Percentiles rank a stretch among this genome's conserved stretches.
phyloP scores from a whole-genome alignment of 1,284 basidiomycete genomes.

The Ustilago xerochloae region DNA sequence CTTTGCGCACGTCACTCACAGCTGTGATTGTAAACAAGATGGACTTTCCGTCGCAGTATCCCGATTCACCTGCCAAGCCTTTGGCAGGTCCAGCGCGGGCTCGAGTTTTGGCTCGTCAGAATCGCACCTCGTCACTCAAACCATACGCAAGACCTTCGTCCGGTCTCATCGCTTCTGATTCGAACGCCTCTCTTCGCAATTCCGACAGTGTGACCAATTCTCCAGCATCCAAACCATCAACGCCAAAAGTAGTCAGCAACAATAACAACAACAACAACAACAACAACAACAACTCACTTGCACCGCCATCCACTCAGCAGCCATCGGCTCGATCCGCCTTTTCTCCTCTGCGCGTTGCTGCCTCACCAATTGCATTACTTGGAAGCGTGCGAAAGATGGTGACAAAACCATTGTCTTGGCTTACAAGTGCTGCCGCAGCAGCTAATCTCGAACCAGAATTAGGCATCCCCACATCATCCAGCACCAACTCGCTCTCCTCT shows the following conservation, averaged over 20 bases:
- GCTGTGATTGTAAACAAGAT: conserved; percentile 18
- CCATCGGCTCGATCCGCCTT: conserved; percentile 35
- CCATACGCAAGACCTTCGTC: conserved; percentile 45
- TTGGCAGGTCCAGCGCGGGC: conserved; percentile 43
- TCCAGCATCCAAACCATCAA: conserved; percentile 17
- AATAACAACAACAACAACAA: conserved; percentile 13
- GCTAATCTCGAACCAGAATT: conserved; percentile 37
- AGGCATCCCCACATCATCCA: conserved; percentile 44
- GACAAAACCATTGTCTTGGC: conserved; percentile 51
- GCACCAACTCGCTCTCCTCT: conserved; percentile 47
- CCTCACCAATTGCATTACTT: conserved; percentile 45
- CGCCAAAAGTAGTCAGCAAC: conserved; percentile 12
- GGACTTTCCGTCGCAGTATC: conserved; percentile 52
- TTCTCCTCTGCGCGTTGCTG: conserved; percentile 42
- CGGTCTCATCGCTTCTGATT: conserved; percentile 11
- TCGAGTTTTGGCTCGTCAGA: conserved; percentile 41
- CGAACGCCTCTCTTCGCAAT: conserved; percentile 17
- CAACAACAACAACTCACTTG: conserved; percentile 26
- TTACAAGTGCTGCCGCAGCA: conserved; percentile 28
- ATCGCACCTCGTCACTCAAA: conserved; percentile 41
- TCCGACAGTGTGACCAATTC: conserved; percentile 17
- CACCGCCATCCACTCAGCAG: conserved; percentile 19
- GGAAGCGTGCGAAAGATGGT: conserved; percentile 54
- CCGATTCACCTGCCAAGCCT: conserved; percentile 48
- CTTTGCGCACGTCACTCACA: neutral